Conservation (phyloP, 768 basidiomycete genomes). For the Naematelia aurantialba region DNA sequence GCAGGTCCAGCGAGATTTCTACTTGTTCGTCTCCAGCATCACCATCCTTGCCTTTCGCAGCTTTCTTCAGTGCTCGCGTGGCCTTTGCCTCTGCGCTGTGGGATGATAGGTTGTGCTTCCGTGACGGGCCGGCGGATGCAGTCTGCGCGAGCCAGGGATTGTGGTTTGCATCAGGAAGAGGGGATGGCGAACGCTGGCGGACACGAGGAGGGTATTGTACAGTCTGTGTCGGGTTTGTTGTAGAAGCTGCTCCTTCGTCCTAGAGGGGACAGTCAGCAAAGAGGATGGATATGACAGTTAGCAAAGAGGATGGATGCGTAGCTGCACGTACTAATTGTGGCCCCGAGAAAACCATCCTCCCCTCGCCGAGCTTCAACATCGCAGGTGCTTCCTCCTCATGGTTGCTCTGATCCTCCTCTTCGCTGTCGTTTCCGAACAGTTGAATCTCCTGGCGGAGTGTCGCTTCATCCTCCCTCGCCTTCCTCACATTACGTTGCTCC, state of each 20-base stretch:
- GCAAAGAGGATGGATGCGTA: background rate
- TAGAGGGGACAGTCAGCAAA: too few species aligned
- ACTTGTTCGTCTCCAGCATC: constrained; percentile 79
- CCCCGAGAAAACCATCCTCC: constrained; percentile 51
- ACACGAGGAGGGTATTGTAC: constrained; percentile 23
- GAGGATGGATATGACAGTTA: background rate
- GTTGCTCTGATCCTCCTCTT: constrained; percentile 37
- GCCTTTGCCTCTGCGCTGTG: constrained; percentile 63
- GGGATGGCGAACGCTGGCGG: constrained; percentile 13
- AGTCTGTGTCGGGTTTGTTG: background rate
- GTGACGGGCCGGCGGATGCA: constrained; percentile 55
- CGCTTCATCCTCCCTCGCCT: constrained; percentile 63
- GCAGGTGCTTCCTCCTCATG: constrained; percentile 22
- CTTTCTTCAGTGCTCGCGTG: constrained; percentile 70
- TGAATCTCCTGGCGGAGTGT: constrained; percentile 71
- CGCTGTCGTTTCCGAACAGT: constrained; percentile 50
- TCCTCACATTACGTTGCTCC: constrained; percentile 62
- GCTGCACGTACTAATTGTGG: constrained; percentile 6
- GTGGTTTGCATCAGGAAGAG: constrained; percentile 6
- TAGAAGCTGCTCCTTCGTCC: background rate
- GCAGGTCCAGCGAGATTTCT: constrained; percentile 63
- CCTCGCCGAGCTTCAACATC: constrained; percentile 48
- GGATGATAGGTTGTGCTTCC: constrained; percentile 69
- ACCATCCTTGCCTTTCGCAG: constrained; percentile 61
- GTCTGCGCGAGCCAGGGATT: constrained; percentile 81